Evolutionary conservation across 768 basidiomycete genomes (phyloP), one percentile per base, ranked within the genome.

Genomic region (Infundibulicybe gibba): DNA sequence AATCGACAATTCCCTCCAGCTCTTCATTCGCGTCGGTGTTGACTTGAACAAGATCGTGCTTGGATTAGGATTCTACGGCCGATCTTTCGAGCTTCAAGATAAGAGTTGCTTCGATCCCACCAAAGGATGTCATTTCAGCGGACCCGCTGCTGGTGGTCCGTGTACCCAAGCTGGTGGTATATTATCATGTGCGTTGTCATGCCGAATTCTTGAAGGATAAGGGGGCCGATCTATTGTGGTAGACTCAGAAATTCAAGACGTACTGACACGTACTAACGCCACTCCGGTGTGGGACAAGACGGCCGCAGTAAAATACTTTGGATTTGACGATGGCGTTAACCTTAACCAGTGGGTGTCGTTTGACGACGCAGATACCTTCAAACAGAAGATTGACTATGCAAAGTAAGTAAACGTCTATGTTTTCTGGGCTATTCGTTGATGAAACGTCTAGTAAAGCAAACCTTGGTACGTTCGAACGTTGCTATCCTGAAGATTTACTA

Each of bases 271-370:
- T 25, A 45, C 14, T 5, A 41, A 47, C 16, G 25, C 47, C 11
- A 45, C 33, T 5, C 49, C 49, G 21, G 31, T 53, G 10, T 54
- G 50, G 40, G 62, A 64, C 34, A 49, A 57, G 6, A 46, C 40
- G 5, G 57, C 54, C 1, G 62, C 56, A 10, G 62, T 62, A 9
- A 58, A 59, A 49, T 60, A 60, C 21, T 47, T 61, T 12, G 46
- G 50, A 12, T 64, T 54, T 49, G 35, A 38, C 17, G 17, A 38
- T 25, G 25, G 25, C 8, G 25, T 25, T 25, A 52, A 61, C 42
- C 40, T 42, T 13, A 54, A 58, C 30, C 60, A 63, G 45, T 63
- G 61, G 61, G 61, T 63, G 8, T 56, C 54, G 25, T 63, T 54
- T 37, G 61, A 63, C 35, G 56, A 57, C 38, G 34, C 43, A 8